Evolutionary conservation across 345 rosid genomes (phyloP).

Genomic region (Linum lewisii): DNA sequence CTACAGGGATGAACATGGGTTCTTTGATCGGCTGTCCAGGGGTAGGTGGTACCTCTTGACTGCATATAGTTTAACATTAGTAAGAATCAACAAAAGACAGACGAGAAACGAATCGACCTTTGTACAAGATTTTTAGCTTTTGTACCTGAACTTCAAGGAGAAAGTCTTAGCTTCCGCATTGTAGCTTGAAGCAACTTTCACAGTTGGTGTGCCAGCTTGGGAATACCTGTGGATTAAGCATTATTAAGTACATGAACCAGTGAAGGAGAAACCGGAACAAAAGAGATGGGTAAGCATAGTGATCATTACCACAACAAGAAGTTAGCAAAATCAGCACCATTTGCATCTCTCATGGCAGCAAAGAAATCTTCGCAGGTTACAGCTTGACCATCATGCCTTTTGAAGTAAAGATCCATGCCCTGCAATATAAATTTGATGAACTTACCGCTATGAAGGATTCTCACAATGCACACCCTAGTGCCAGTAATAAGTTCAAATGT

Average conservation of each 20-base stretch:
- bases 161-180: constrained; percentile 61
- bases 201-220: constrained; percentile 94
- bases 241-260: constrained; percentile 7
- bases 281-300: background rate
- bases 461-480: no score
- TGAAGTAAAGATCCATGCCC: constrained; percentile 96
- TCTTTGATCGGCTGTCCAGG: constrained; percentile 90
- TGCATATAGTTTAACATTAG: constrained; percentile 19
- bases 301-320: constrained; percentile 70
- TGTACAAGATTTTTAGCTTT: constrained; percentile 2
- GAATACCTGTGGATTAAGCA: constrained; percentile 64
- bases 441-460: no score
- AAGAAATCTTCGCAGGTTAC: constrained; percentile 97
- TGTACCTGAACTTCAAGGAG: constrained; percentile 82
- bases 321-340: constrained; percentile 85
- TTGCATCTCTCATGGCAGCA: constrained; percentile 97
- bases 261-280: constrained; percentile 4
- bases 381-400: constrained; percentile 95
- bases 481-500: background rate
- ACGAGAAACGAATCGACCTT: background rate
- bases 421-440: constrained; percentile 18
- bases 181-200: constrained; percentile 72
- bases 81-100: constrained; percentile 1
- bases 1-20: constrained; percentile 84
- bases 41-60: constrained; percentile 82